phyloP scores from a whole-genome alignment of 768 basidiomycete genomes.

The Phaeotremella fagi region DNA sequence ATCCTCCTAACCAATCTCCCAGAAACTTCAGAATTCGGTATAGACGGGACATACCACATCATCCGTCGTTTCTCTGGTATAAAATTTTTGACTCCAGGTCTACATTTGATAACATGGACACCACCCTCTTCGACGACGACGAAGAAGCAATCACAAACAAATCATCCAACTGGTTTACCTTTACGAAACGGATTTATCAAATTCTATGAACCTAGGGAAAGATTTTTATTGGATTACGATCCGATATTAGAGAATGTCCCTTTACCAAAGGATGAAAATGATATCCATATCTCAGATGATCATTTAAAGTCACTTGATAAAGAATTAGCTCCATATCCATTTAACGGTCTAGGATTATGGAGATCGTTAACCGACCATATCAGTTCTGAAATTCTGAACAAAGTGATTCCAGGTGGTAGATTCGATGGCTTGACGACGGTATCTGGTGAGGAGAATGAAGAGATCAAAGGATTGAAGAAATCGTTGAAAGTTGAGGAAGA shows the following conservation, averaged over 20 bases:
- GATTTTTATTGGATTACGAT: conserved; percentile 39
- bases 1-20: conserved; percentile 45
- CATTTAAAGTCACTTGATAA: conserved; percentile 46
- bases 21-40: conserved; percentile 46
- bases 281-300: conserved; percentile 39
- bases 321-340: conserved; percentile 49
- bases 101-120: conserved; percentile 49
- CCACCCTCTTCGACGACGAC: conserved; percentile 9
- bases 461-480: not conserved
- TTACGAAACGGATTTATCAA: conserved; percentile 43
- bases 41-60: conserved; percentile 47
- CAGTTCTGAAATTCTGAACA: conserved; percentile 19
- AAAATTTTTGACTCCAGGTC: conserved; percentile 49
- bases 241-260: conserved; percentile 29
- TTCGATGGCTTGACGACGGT: conserved; percentile 46
- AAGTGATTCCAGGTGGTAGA: conserved; percentile 39
- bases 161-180: conserved; percentile 24
- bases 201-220: conserved; percentile 24
- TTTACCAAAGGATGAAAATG: conserved; percentile 1
- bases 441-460: conserved; percentile 34
- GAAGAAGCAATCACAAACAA: not conserved
- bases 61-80: conserved; percentile 44
- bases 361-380: conserved; percentile 31
- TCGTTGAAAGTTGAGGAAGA: conserved; percentile 9
- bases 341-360: conserved; percentile 39